Evolutionary conservation across 345 rosid genomes (phyloP).

Genomic region (Hypericum perforatum): DNA sequence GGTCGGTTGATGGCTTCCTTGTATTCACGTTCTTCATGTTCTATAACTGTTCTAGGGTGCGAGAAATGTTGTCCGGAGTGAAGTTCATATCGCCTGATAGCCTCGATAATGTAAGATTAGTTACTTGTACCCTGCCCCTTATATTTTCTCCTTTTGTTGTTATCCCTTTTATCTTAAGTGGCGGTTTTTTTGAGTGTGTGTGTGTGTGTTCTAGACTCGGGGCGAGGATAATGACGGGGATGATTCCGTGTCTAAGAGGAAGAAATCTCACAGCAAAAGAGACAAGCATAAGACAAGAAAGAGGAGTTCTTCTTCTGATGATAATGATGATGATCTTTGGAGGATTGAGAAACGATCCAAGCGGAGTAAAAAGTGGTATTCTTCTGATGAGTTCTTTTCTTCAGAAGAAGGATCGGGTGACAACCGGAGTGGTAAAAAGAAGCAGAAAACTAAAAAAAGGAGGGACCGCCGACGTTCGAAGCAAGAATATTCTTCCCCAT

Average conservation of each 20-base stretch:
- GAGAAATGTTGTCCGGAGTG: too few relatives aligned
- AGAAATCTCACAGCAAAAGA: conserved; percentile 22
- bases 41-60: too few relatives aligned
- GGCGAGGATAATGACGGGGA: conserved; percentile 22
- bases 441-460: conserved; percentile 19
- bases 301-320: conserved; percentile 35
- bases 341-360: conserved; percentile 34
- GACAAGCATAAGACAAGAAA: conserved; percentile 30
- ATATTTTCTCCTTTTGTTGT: conserved; percentile 1
- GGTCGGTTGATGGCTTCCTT: too few relatives aligned
- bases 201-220: conserved; percentile 20
- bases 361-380: conserved; percentile 54
- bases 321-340: conserved; percentile 44
- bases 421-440: conserved; percentile 19
- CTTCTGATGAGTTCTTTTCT: conserved; percentile 38
- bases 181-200: not conserved
- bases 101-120: too few relatives aligned
- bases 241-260: conserved; percentile 11
- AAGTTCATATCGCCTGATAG: too few relatives aligned
- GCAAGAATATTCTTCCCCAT: not conserved
- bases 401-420: conserved; percentile 7
- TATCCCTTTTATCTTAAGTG: not conserved
- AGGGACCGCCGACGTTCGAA: not conserved
- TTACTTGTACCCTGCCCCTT: too few relatives aligned
- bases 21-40: too few relatives aligned